Base-by-base conservation (phyloP, 805 yeast genomes). In the Myxozyma nipponensis region DNA sequence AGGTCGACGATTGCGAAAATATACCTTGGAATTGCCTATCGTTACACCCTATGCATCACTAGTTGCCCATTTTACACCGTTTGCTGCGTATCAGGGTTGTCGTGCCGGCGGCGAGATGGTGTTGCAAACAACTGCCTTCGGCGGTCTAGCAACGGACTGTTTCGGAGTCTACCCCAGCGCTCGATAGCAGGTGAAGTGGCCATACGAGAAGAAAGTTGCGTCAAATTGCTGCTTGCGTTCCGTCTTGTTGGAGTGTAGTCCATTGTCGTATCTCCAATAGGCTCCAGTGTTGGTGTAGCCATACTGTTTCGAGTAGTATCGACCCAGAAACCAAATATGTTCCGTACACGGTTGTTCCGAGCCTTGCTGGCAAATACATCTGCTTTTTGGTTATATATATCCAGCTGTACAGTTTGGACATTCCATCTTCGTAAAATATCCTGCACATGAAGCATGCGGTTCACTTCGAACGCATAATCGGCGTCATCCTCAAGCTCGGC, bases 91-190 rank as follows among this genome's bases (percentile, higher is more conserved):
- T 37, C 37, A 4, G 19, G 26, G 4, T n/a, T 18, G 15, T 24
- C 37, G 13, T 44, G 23, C 34, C 25, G 34, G 13, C 44, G 26
- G 26, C 23, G 17, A 15, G 35, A 30, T 3, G 57, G 57, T 30
- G 57, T 53, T n/a, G 36, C 46, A 41, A 54, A 54, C 19, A 52
- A 37, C 39, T 42, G 39, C 26, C 53, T 35, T 7, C 58, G 44
- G 3, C 53, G 59, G 39, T 40, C 56, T 22, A 43, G 49, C 54
- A 55, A 42, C 26, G 59, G 58, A 48, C 59, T 55, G 37, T 44
- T 45, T 21, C 56, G 39, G 24, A 55, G 43, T 18, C 59, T 26
- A 9, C 39, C 40, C 58, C 58, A 55, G 18, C 57, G 35, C 41
- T 46, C 55, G 30, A 46, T 32, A 3, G 18, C 32, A 26, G 58